Evolutionary conservation across 192 early-diverging fungal species (phyloP), one percentile per base, ranked within the genome.

Genomic region (Diversispora epigaea): DNA sequence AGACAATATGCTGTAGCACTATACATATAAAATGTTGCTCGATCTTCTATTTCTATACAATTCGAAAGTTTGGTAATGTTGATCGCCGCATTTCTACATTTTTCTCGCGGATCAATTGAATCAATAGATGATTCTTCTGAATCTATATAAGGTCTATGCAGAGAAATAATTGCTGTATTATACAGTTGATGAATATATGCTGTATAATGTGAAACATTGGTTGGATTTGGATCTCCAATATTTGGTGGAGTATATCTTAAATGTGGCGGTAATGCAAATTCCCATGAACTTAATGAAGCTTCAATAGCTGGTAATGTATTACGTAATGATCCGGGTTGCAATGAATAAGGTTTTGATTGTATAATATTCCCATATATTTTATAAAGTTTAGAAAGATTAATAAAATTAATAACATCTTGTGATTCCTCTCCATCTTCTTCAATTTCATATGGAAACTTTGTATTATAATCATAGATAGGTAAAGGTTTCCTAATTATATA

Each of bases 111-210:
- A n/a, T n/a, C n/a, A n/a, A n/a, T n/a, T n/a, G n/a, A n/a, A n/a
- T n/a, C n/a, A n/a, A n/a, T n/a, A n/a, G n/a, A n/a, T n/a, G n/a
- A n/a, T n/a, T 79, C 77, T 4, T 77, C 80, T 12, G 81, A 69
- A 43, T 75, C 77, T 65, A 86, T 84, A 67, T 86, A 86, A 3
- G 85, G 85, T 55, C 84, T 76, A 57, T 86, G 85, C 58, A 84
- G 68, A 11, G 82, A 47, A 39, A 86, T 86, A 22, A 86, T 44
- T 8, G 78, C 77, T 0, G 84, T 81, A 58, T 84, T 76, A 57
- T 83, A 82, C 22, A 80, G 43, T 73, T 73, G 71, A 61, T 73
- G 56, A 19, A 73, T 14, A 45, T 21, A 73, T 19, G 71, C 6
- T 46, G 44, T 14, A 46, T 25, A 73, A 55, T 39, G 0, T 8